Base-by-base conservation (phyloP, 2,329 filamentous ascomycete species). In the Coniella lustricola region DNA sequence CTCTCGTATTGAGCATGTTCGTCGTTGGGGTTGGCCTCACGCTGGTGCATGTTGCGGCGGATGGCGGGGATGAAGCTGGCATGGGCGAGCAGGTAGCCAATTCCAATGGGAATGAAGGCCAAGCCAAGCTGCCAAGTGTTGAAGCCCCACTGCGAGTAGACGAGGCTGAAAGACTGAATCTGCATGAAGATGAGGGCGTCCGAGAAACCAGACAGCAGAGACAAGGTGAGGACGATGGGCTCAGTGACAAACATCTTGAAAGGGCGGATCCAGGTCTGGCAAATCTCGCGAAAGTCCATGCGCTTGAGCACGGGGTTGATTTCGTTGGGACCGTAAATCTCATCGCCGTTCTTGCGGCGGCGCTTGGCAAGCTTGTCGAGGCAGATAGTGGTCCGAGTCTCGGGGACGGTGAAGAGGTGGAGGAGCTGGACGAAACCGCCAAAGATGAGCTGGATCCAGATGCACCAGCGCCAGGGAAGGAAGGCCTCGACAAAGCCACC, bases 381-480 rank as follows among this genome's bases (percentile, higher is more conserved):
- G 70, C 93, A 75, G 52, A 90, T 77, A 4, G 84, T 88, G 1
- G 81, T 77, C 45, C 87, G 76, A 0, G 88, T 93, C 64, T 93
- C 88, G 1, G 87, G 87, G 1, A 93, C 87, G 7, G 80, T 72
- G 50, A 85, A 60, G 43, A 84, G 69, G 61, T 90, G 85, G 4
- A 86, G 59, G 4, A 77, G 16, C 60, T 90, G 86, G 3, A 88
- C 79, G 31, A 79, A 73, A 8, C 67, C 83, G 16, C 87, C 87
- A 46, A 91, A 81, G 56, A 90, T 89, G 54, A 91, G 76, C 64
- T 90, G 86, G 51, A 91, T 85, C 87, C 88, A 93, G 62, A 91
- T 90, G 47, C 57, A 59, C 59, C 60, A 90, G 55, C 77, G 75
- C 87, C 87, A 93, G 21, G 68, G 61, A 0, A 86, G 71, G 55